Base-by-base conservation (phyloP, 495 filamentous ascomycete species). In the Parathielavia hyrcaniae region DNA sequence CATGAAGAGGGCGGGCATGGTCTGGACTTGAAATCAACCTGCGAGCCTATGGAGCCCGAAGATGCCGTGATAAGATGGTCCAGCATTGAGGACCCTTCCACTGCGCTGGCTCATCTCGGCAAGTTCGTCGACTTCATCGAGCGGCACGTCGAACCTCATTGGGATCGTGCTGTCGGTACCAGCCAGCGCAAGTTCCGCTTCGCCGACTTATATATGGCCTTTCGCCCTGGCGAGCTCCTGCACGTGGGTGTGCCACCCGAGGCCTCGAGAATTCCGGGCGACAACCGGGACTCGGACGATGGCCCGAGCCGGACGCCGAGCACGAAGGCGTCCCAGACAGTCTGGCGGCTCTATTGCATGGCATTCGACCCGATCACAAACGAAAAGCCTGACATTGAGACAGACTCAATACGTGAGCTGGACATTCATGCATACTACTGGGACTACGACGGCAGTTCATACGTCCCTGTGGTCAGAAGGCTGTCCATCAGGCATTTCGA, bases 371-470 rank as follows among this genome's bases (percentile, higher is more conserved):
- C 16, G 26, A 57, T 26, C 40, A 48, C 58, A 23, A 41, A 26
- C 36, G 50, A 19, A 20, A 55, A 11, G 19, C 54, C 40, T 40
- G 61, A 60, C 26, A 40, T 58, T 1, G 41, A 19, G 17, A 45
- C 55, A 13, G 46, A 9, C 8, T 10, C 11, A 4, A 10, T 39
- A 1, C 32, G 43, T 0, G 49, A 79, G 77, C 12, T 72, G 67
- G 44, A 50, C 58, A 6, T 83, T 75, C 61, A 72, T 78, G 53
- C 64, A 60, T 71, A 77, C 26, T 81, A 80, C 50, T 71, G 87
- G 26, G 83, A 87, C 58, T 83, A 77, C 52, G 78, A 85, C 50
- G 86, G 86, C 1, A 71, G 71, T 2, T 69, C 69, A 0, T 87
- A 83, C 53, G 79, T 83, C 10, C 72, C 70, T 0, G 69, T 72